A percentile compares a stretch with the other conserved stretches of the same genome.
Conservation (phyloP, 2,329 filamentous ascomycete genomes). For the Ceratocystis diversiconidia region DNA sequence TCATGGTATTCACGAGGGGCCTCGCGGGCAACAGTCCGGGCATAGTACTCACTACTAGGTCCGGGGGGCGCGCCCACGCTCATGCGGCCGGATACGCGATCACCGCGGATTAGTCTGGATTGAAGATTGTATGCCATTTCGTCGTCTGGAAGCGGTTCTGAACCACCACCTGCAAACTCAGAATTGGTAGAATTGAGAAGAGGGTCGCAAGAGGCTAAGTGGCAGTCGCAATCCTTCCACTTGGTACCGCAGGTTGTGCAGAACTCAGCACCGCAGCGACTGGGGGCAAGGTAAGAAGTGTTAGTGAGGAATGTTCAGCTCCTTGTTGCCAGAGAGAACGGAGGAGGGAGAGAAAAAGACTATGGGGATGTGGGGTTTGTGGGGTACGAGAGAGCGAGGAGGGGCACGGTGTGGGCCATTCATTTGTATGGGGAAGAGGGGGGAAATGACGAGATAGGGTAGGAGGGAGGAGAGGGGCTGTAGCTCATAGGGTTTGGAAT, state of each 20-base stretch:
- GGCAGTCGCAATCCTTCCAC: slow-evolving; percentile 74
- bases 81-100: slow-evolving; percentile 14
- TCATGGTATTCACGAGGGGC: slow-evolving; percentile 17
- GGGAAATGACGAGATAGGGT: background rate
- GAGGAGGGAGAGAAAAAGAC: background rate
- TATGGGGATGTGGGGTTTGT: background rate
- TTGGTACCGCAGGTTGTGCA: slow-evolving; percentile 73
- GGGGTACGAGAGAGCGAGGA: background rate
- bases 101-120: slow-evolving; percentile 13
- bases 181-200: slow-evolving; percentile 20
- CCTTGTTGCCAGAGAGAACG: slow-evolving; percentile 14
- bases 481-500: background rate
- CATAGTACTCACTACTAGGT: slow-evolving; percentile 14
- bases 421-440: background rate
- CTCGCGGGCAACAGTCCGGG: slow-evolving; percentile 8
- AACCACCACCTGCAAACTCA: background rate
- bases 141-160: slow-evolving; percentile 11
- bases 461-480: background rate
- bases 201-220: slow-evolving; percentile 56
- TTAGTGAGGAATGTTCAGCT: slow-evolving; percentile 20
- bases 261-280: slow-evolving; percentile 68
- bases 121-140: slow-evolving; percentile 11
- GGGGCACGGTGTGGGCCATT: background rate
- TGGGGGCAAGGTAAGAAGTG: slow-evolving; percentile 23
- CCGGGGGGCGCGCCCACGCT: slow-evolving; percentile 2